Evolutionary conservation across 2,329 filamentous ascomycete species (phyloP).

Genomic region (Bipolaris victoriae): DNA sequence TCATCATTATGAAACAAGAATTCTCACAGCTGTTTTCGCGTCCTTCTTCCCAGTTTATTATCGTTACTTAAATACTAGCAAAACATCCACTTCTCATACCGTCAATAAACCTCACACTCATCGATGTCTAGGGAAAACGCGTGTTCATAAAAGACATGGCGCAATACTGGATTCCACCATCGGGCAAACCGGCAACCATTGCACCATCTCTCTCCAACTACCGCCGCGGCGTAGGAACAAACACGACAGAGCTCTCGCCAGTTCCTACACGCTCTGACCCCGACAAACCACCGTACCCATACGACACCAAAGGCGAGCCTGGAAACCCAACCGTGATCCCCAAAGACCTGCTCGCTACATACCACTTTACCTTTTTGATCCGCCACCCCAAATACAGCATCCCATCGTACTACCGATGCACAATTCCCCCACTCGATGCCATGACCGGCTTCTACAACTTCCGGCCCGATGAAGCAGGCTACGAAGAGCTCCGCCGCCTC

Average conservation of each 20-base stretch:
- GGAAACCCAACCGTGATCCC: conserved; percentile 88
- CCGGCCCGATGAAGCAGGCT: conserved; percentile 86
- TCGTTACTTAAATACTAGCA: not conserved
- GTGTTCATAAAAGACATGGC: conserved; percentile 98
- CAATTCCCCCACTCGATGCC: conserved; percentile 80
- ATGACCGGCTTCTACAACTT: conserved; percentile 87
- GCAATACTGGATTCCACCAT: conserved; percentile 84
- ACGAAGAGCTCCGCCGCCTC: conserved; percentile 81
- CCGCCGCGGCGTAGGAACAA: conserved; percentile 66
- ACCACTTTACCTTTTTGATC: conserved; percentile 96
- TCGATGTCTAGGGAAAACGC: conserved; percentile 72
- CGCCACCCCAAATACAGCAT: conserved; percentile 91
- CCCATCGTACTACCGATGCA: conserved; percentile 94
- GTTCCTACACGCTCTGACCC: conserved; percentile 38
- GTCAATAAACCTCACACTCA: conserved; percentile 25
- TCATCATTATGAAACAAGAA: too few species aligned
- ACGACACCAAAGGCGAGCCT: conserved; percentile 64
- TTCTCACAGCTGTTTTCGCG: too few species aligned
- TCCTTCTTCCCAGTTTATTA: not conserved
- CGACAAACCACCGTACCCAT: conserved; percentile 60
- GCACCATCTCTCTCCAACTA: conserved; percentile 74
- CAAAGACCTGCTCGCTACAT: conserved; percentile 71
- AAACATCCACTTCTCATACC: not conserved
- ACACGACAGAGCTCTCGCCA: conserved; percentile 44
- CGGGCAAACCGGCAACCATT: conserved; percentile 69